phyloP scores from a whole-genome alignment of 176 grass and related monocot genomes.

The Avena atlantica region DNA sequence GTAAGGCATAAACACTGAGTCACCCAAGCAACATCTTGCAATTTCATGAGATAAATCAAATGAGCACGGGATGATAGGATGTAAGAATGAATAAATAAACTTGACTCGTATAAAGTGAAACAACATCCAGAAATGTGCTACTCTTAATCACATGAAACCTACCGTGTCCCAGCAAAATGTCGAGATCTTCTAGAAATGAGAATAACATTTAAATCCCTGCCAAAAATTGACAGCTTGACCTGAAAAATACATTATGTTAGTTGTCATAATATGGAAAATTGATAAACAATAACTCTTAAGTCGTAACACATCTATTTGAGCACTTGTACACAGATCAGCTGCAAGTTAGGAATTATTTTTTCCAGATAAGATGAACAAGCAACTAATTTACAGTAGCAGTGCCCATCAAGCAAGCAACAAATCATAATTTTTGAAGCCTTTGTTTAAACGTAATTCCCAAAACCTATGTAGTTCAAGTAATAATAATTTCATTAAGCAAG shows the following conservation, averaged over 20 bases:
- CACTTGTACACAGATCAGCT: neutral
- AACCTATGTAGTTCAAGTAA: slow-evolving; percentile 14
- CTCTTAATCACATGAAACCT: slow-evolving; percentile 45
- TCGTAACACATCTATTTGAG: neutral
- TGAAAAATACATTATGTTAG: slow-evolving; percentile 46
- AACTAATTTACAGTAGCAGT: slow-evolving; percentile 20
- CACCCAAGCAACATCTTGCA: slow-evolving; percentile 21
- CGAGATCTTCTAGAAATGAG: slow-evolving; percentile 93
- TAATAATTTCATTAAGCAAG: slow-evolving; percentile 19
- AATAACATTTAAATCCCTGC: slow-evolving; percentile 75
- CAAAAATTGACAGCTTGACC: slow-evolving; percentile 89
- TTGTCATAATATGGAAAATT: slow-evolving; percentile 13
- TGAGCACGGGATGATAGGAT: slow-evolving; percentile 6
- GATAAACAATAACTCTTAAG: slow-evolving; percentile 10
- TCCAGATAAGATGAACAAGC: slow-evolving; percentile 20
- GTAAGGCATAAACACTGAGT: neutral
- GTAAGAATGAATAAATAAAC: slow-evolving; percentile 6
- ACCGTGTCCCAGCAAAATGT: slow-evolving; percentile 98
- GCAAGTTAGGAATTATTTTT: neutral
- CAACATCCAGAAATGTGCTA: slow-evolving; percentile 16
- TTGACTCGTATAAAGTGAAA: slow-evolving; percentile 11
- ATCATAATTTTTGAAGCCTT: neutral
- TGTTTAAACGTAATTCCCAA: neutral
- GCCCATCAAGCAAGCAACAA: slow-evolving; percentile 13
- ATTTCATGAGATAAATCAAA: slow-evolving; percentile 24